phyloP scores from a whole-genome alignment of 805 yeast species.

The Candida tibetensis region DNA sequence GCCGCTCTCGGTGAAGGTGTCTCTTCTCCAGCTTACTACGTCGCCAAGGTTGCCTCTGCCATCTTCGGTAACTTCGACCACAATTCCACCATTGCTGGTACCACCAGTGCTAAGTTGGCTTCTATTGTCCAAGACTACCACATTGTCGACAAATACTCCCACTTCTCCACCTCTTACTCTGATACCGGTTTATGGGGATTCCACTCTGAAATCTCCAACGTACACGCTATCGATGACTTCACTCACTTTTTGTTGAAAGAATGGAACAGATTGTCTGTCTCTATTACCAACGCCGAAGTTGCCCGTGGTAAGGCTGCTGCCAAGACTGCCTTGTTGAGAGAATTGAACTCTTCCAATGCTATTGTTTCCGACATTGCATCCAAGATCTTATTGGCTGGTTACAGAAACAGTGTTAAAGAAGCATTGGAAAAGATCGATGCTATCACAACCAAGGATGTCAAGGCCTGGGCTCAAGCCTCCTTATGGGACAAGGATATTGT shows the following conservation, averaged over 20 bases:
- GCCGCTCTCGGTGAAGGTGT: slow-evolving; percentile 72
- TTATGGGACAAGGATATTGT: slow-evolving; percentile 85
- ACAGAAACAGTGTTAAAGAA: slow-evolving; percentile 59
- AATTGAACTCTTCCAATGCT: slow-evolving; percentile 47
- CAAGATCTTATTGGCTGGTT: slow-evolving; percentile 58
- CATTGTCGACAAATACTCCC: slow-evolving; percentile 67
- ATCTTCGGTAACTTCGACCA: slow-evolving; percentile 55
- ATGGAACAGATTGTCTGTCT: slow-evolving; percentile 81
- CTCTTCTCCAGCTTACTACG: slow-evolving; percentile 61
- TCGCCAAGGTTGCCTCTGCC: slow-evolving; percentile 71
- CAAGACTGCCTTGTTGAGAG: slow-evolving; percentile 59
- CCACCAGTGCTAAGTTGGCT: slow-evolving; percentile 65
- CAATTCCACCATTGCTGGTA: slow-evolving; percentile 48
- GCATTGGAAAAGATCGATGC: slow-evolving; percentile 61
- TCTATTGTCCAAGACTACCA: slow-evolving; percentile 68
- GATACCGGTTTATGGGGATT: slow-evolving; percentile 87
- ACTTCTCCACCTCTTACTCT: slow-evolving; percentile 69
- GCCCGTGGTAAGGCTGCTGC: slow-evolving; percentile 71
- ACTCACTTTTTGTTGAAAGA: slow-evolving; percentile 79
- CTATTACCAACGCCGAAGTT: slow-evolving; percentile 74
- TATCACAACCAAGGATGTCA: slow-evolving; percentile 56
- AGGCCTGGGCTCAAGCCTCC: slow-evolving; percentile 70
- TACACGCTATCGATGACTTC: slow-evolving; percentile 65
- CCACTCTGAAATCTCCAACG: slow-evolving; percentile 60
- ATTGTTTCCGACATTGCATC: slow-evolving; percentile 58